phyloP scores from a whole-genome alignment of 2,329 filamentous ascomycete species.

The Didymella pinodella region DNA sequence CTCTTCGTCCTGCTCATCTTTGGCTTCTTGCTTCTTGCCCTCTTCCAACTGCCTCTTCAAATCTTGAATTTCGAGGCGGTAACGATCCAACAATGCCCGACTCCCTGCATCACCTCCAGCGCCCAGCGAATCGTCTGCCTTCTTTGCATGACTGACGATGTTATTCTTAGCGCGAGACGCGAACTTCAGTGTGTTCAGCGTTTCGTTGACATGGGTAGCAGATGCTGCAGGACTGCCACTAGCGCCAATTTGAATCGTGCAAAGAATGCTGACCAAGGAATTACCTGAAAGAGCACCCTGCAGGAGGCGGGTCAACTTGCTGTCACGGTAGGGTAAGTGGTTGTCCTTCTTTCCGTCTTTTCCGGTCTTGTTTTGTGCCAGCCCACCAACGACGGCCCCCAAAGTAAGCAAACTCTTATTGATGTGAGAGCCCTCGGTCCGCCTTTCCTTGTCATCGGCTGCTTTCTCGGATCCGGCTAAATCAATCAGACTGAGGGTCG shows the following conservation, averaged over 20 bases:
- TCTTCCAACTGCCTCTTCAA: constrained; percentile 80
- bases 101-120: constrained; percentile 83
- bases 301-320: constrained; percentile 91
- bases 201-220: constrained; percentile 83
- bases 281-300: constrained; percentile 93
- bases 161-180: constrained; percentile 97
- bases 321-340: constrained; percentile 95
- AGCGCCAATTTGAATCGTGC: constrained; percentile 90
- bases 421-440: constrained; percentile 95
- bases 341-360: constrained; percentile 86
- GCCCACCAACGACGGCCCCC: constrained; percentile 89
- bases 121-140: constrained; percentile 83
- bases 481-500: constrained; percentile 94
- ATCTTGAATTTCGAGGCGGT: constrained; percentile 89
- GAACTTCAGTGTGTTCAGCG: constrained; percentile 95
- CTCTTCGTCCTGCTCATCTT: constrained; percentile 63
- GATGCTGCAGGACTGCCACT: constrained; percentile 74
- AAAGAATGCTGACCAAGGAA: constrained; percentile 95
- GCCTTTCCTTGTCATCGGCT: constrained; percentile 91
- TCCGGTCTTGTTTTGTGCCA: constrained; percentile 84
- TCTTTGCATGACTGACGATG: constrained; percentile 96
- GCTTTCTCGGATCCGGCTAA: constrained; percentile 95
- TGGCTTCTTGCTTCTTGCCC: constrained; percentile 67
- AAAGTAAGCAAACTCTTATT: constrained; percentile 97
- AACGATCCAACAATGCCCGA: constrained; percentile 87